phyloP scores from a whole-genome alignment of 345 rosid genomes.

The Limnanthes douglasii region DNA sequence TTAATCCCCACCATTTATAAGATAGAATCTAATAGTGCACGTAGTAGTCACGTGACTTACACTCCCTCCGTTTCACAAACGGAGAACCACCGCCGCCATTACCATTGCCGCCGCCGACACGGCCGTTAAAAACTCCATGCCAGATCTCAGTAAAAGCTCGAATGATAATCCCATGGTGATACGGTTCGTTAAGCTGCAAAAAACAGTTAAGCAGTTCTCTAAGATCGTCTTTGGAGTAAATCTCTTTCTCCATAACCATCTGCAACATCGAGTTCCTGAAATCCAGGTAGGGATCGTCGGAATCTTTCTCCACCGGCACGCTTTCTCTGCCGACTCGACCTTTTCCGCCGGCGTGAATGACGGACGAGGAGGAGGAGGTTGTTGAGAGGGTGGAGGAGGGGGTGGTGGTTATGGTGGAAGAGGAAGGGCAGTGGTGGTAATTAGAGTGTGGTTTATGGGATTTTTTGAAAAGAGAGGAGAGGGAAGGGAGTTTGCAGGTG shows the following conservation, averaged over 20 bases:
- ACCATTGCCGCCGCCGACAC: slow-evolving; percentile 4
- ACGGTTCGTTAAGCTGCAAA: slow-evolving; percentile 59
- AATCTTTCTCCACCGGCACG: slow-evolving; percentile 60
- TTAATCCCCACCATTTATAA: too few relatives aligned
- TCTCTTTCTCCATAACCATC: slow-evolving; percentile 59
- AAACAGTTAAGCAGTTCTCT: slow-evolving; percentile 63
- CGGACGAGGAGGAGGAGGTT: neutral
- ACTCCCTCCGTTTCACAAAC: neutral
- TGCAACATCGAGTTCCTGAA: slow-evolving; percentile 70
- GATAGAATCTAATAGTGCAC: slow-evolving; percentile 2
- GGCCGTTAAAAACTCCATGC: slow-evolving; percentile 39
- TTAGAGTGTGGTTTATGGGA: slow-evolving; percentile 5
- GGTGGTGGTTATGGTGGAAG: slow-evolving; percentile 13
- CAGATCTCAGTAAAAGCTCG: slow-evolving; percentile 87
- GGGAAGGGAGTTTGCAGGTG: slow-evolving; percentile 39
- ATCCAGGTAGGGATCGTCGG: slow-evolving; percentile 60
- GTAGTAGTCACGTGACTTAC: slow-evolving; percentile 10
- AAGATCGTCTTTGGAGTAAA: slow-evolving; percentile 46
- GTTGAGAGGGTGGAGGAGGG: slow-evolving; percentile 16
- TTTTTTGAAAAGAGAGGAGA: slow-evolving; percentile 23
- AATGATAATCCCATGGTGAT: slow-evolving; percentile 53
- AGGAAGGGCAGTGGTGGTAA: slow-evolving; percentile 8
- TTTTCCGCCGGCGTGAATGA: slow-evolving; percentile 22
- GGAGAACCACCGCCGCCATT: slow-evolving; percentile 5
- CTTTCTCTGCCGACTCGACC: slow-evolving; percentile 48